phyloP scores from a whole-genome alignment of 768 basidiomycete genomes.

The Pleurotus tuoliensis region DNA sequence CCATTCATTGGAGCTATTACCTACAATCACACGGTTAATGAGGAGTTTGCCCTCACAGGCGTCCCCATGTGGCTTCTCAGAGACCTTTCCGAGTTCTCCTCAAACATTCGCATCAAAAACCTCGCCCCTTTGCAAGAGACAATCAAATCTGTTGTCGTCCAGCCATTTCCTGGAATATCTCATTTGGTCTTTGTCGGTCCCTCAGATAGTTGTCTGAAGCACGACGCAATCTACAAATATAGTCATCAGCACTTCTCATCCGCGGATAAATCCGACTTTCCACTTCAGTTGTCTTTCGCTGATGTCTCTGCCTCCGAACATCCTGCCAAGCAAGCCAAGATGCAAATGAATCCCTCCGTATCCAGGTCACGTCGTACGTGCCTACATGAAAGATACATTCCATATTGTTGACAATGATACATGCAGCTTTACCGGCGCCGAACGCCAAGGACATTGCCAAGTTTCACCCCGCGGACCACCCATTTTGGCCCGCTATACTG shows the following conservation, averaged over 20 bases:
- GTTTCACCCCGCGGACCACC: not conserved
- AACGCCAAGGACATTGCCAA: no score
- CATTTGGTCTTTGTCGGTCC: not conserved
- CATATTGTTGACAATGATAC: no score
- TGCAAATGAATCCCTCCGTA: no score
- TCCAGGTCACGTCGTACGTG: not conserved
- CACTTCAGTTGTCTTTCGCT: not conserved
- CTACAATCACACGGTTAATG: not conserved
- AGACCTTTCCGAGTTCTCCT: not conserved
- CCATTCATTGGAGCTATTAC: constrained; percentile 15
- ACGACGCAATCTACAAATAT: not conserved
- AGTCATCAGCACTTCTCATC: not conserved
- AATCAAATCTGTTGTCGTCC: not conserved
- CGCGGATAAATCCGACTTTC: not conserved
- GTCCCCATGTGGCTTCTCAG: constrained; percentile 19
- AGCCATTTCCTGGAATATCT: not conserved
- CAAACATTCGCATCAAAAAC: not conserved
- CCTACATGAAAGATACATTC: not conserved
- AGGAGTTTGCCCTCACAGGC: constrained; percentile 11
- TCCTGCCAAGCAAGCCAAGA: no score
- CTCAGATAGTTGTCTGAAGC: not conserved
- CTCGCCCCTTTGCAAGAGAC: not conserved
- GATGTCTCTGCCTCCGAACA: no score
- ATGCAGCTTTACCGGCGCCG: no score
- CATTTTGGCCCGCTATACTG: not conserved